Evolutionary conservation across 345 rosid species (phyloP).

Genomic region (Litchi chinensis): DNA sequence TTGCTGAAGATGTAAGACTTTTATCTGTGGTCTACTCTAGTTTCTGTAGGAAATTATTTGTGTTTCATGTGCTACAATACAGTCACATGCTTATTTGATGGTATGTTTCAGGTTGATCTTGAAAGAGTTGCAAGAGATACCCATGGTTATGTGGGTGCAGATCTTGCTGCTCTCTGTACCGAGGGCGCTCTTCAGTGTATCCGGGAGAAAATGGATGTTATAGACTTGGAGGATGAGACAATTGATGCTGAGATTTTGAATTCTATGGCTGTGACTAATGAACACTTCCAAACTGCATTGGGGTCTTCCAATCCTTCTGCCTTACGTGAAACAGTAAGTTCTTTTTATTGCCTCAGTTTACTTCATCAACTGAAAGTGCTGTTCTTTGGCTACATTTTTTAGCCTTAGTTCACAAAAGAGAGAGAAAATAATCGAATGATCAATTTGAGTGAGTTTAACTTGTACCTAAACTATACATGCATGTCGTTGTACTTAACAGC

Average conservation of each 20-base stretch:
- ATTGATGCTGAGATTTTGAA: slow-evolving; percentile 52
- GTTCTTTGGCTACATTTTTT: neutral
- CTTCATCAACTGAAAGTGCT: neutral
- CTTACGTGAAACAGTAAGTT: slow-evolving; percentile 50
- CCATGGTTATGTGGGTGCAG: slow-evolving; percentile 60
- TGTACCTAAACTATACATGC: neutral
- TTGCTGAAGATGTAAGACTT: slow-evolving; percentile 42
- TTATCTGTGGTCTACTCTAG: neutral
- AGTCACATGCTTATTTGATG: neutral
- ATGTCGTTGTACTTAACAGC: neutral
- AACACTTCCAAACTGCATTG: slow-evolving; percentile 53
- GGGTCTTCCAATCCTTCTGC: slow-evolving; percentile 53
- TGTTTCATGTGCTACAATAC: neutral
- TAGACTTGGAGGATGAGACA: slow-evolving; percentile 51
- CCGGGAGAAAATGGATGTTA: slow-evolving; percentile 57
- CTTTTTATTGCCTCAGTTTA: neutral
- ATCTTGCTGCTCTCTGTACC: slow-evolving; percentile 52
- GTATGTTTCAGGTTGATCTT: slow-evolving; percentile 45
- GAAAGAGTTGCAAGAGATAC: slow-evolving; percentile 50
- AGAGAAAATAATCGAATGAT: neutral
- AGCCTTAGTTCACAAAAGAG: neutral
- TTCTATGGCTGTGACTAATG: slow-evolving; percentile 52
- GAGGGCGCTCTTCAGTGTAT: slow-evolving; percentile 61
- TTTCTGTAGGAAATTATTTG: neutral
- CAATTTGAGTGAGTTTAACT: neutral